A percentile compares a stretch with the other conserved stretches of the same genome.
phyloP scores from a whole-genome alignment of 2,329 filamentous ascomycete genomes.

The Colletotrichum sp. region DNA sequence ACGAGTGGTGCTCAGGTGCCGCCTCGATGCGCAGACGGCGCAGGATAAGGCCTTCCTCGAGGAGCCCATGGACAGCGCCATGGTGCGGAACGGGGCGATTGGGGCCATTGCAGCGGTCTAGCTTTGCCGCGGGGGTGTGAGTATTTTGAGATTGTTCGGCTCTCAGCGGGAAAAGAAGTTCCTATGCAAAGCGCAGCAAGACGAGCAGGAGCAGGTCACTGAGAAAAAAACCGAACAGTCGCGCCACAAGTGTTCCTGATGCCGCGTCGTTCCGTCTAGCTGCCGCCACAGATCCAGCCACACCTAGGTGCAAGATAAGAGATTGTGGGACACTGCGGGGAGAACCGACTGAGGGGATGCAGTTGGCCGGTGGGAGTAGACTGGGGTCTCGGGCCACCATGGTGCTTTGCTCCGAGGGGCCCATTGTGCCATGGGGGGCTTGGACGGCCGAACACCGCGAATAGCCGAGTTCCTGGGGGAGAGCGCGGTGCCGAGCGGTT shows the following conservation, averaged over 20 bases:
- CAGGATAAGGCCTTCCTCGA: slow-evolving; percentile 44
- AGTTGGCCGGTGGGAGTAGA: background rate
- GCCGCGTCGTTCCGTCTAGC: background rate
- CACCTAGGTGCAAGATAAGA: background rate
- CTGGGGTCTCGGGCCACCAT: slow-evolving; percentile 9
- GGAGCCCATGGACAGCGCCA: slow-evolving; percentile 33
- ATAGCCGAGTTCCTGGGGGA: slow-evolving; percentile 20
- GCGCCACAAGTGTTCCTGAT: slow-evolving; percentile 2
- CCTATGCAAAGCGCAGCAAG: background rate
- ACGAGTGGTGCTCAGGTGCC: slow-evolving; percentile 51
- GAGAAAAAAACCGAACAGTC: background rate
- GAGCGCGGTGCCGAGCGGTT: slow-evolving; percentile 1
- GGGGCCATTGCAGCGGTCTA: background rate
- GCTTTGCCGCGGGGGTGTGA: background rate
- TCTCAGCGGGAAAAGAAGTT: background rate
- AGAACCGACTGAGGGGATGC: background rate
- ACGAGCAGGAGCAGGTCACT: background rate
- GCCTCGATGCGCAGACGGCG: slow-evolving; percentile 56
- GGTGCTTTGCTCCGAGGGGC: slow-evolving; percentile 2
- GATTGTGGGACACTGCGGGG: slow-evolving; percentile 7
- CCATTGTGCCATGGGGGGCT: slow-evolving; percentile 18
- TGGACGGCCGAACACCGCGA: slow-evolving; percentile 22
- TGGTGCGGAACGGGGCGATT: slow-evolving; percentile 21
- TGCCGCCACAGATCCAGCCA: slow-evolving; percentile 12
- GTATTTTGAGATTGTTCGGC: background rate